phyloP scores from a whole-genome alignment of 2,329 filamentous ascomycete genomes.

The Epichloe festucae region DNA sequence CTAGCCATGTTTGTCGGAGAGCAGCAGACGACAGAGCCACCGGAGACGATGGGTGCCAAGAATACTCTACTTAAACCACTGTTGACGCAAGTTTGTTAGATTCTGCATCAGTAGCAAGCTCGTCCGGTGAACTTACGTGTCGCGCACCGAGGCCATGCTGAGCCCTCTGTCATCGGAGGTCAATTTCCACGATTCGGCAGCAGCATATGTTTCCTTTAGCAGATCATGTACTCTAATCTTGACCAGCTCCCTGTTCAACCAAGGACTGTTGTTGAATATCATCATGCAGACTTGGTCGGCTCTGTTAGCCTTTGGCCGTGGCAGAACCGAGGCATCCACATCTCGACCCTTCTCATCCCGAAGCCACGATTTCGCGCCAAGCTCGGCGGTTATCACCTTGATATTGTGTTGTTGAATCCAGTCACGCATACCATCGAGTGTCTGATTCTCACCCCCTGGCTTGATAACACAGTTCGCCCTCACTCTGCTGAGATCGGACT shows the following conservation, averaged over 20 bases:
- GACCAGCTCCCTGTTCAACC: slow-evolving; percentile 2
- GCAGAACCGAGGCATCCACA: background rate
- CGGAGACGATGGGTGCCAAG: background rate
- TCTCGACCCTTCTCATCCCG: background rate
- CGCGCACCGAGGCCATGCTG: slow-evolving; percentile 3
- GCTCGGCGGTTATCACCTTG: background rate
- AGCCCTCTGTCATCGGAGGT: slow-evolving; percentile 1
- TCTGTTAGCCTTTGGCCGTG: background rate
- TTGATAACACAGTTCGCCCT: slow-evolving; percentile 1
- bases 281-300: slow-evolving; percentile 1
- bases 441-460: background rate
- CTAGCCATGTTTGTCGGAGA: background rate
- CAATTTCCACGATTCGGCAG: slow-evolving; percentile 1
- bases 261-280: slow-evolving; percentile 2
- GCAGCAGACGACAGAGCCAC: background rate
- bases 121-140: slow-evolving; percentile 1
- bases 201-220: background rate
- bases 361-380: background rate
- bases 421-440: background rate
- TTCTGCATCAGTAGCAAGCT: background rate
- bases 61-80: background rate
- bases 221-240: slow-evolving; percentile 1
- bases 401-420: background rate
- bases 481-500: slow-evolving; percentile 7
- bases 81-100: background rate